Conservation (phyloP, 1,284 basidiomycete genomes). For the Ganoderma leucocontextum region DNA sequence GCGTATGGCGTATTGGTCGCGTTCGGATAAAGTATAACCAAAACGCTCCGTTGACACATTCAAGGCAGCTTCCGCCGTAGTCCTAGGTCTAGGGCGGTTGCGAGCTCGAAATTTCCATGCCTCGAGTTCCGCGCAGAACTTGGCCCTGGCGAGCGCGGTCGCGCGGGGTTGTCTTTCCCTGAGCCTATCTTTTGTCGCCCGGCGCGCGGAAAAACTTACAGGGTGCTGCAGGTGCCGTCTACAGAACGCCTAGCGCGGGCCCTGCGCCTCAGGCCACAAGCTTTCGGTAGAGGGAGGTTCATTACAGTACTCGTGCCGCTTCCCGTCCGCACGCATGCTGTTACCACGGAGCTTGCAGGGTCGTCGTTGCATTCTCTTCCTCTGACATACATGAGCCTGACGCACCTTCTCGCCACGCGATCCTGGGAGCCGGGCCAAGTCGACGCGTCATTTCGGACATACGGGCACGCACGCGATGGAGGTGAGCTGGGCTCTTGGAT, state of each 20-base stretch:
- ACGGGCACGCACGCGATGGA: slow-evolving; percentile 1
- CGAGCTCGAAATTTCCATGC: neutral
- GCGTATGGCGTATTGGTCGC: slow-evolving; percentile 4
- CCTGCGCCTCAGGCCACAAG: neutral
- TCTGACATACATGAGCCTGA: slow-evolving; percentile 7
- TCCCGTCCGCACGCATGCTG: slow-evolving; percentile 11
- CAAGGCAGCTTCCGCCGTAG: slow-evolving; percentile 1
- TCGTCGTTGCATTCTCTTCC: neutral
- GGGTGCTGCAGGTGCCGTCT: slow-evolving; percentile 21
- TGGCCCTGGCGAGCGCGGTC: neutral
- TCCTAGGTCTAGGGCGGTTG: slow-evolving; percentile 13
- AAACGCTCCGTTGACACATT: slow-evolving; percentile 9
- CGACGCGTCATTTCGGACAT: slow-evolving; percentile 9
- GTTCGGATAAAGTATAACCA: slow-evolving; percentile 8
- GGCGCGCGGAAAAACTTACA: slow-evolving; percentile 29
- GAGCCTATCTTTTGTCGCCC: slow-evolving; percentile 16
- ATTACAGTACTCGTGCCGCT: neutral
- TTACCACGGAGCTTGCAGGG: slow-evolving; percentile 5
- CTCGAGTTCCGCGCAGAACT: neutral
- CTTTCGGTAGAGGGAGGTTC: neutral
- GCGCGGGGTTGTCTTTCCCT: slow-evolving; percentile 4
- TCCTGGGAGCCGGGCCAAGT: neutral
- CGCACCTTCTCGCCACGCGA: neutral
- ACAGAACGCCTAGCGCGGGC: slow-evolving; percentile 13
- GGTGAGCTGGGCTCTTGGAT: slow-evolving; percentile 13